phyloP scores from a whole-genome alignment of 192 early-diverging fungal genomes.

The Ambispora gerdemannii region DNA sequence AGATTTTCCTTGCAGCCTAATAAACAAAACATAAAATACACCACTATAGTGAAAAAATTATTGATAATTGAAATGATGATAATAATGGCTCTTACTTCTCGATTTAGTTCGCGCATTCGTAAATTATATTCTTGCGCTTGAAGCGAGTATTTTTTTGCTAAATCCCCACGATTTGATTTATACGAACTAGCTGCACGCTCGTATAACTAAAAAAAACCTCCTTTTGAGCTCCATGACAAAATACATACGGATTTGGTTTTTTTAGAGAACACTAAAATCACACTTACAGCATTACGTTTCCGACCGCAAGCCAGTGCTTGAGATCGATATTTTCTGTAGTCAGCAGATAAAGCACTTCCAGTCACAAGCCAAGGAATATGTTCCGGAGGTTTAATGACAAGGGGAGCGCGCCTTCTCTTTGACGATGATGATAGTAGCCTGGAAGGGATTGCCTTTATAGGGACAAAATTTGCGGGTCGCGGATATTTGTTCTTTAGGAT shows the following conservation, averaged over 20 bases:
- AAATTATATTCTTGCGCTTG: conserved; percentile 48
- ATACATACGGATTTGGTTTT: background rate
- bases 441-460: background rate
- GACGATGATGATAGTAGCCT: background rate
- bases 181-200: conserved; percentile 44
- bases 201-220: conserved; percentile 35
- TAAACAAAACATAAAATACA: conserved; percentile 13
- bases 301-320: conserved; percentile 48
- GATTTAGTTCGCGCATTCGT: conserved; percentile 40
- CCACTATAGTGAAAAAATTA: background rate
- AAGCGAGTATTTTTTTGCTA: conserved; percentile 39
- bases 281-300: conserved; percentile 36
- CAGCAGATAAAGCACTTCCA: conserved; percentile 39
- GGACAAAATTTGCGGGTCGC: background rate
- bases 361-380: conserved; percentile 51
- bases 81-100: conserved; percentile 20
- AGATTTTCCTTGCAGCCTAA: conserved; percentile 48
- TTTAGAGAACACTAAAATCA: background rate
- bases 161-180: conserved; percentile 43
- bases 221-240: background rate
- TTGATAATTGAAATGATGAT: background rate
- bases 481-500: background rate
- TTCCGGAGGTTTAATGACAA: conserved; percentile 1
- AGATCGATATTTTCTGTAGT: conserved; percentile 41
- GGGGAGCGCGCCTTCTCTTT: background rate